Conservation (phyloP, 345 rosid species). For the Melaleuca alternifolia region DNA sequence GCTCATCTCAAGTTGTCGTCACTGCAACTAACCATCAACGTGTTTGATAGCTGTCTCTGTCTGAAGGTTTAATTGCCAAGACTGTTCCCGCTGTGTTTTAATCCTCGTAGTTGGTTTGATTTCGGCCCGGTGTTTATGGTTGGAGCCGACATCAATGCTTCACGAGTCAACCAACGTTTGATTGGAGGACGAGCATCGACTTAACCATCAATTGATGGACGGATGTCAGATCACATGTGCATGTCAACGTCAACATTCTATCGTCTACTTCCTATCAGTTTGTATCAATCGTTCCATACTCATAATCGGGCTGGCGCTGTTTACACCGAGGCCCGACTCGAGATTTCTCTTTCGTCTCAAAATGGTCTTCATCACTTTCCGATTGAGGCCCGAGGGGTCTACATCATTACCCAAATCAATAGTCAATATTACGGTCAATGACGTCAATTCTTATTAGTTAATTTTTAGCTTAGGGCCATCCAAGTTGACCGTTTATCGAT, state of each 20-base stretch:
- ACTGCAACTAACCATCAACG: not conserved
- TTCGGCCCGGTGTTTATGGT: not conserved
- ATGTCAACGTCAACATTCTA: accelerated
- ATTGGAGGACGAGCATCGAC: not conserved
- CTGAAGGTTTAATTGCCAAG: not conserved
- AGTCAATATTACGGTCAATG: not conserved
- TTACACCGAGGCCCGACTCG: not conserved
- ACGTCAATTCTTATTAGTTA: not conserved
- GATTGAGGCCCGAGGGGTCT: not conserved
- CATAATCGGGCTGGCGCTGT: not conserved
- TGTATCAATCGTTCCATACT: not conserved
- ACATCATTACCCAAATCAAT: not conserved
- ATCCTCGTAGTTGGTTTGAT: not conserved
- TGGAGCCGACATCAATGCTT: not conserved
- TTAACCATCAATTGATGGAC: not conserved
- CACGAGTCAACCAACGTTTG: not conserved
- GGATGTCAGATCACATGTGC: not conserved
- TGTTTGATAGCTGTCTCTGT: not conserved
- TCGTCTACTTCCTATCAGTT: not conserved
- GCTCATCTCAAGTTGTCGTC: not conserved
- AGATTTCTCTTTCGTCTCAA: not conserved
- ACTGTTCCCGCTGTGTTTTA: not conserved
- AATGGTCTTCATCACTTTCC: not conserved
- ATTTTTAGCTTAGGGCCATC: not conserved
- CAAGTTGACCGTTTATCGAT: not conserved